Evolutionary conservation across 768 basidiomycete species (phyloP), one percentile per base, ranked within the genome.

Genomic region (Fomitopsis serialis): DNA sequence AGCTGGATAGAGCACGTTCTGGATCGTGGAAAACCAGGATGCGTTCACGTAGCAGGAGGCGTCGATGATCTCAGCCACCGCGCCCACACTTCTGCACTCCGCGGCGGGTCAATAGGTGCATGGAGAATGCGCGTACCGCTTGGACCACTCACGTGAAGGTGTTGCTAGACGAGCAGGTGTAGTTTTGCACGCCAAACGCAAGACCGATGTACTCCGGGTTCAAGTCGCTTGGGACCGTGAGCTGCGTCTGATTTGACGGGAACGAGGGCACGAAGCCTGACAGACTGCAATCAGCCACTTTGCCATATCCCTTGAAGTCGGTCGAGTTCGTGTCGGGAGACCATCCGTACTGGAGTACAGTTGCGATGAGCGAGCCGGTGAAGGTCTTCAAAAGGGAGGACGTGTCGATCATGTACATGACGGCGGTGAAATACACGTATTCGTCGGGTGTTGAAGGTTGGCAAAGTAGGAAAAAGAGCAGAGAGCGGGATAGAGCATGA

Each of bases 111-210:
- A 54, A 13, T 8, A 25, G 25, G 23, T 27, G 8, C 17, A 3
- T 42, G 37, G 17, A 12, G 25, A 32, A 4, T 25, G 8, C n/a
- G 34, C 34, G 9, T 15, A 15, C 15, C 17, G 21, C 42, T 13
- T 9, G 10, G 34, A 23, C 11, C 10, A 56, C 76, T 57, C 52
- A 81, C 80, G 71, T 71, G 60, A 70, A 82, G 47, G 54, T 63
- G 42, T 70, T 66, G 42, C 55, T 62, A 35, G 55, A 50, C 13
- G 60, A 61, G 60, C 81, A 82, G 24, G 78, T 81, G 63, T 81
- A 82, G 63, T 81, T 80, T 61, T 81, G 80, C 12, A 71, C 72
- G 24, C 79, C 76, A 47, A 78, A 62, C 13, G 69, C 78, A n/a
- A 79, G 61, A 9, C 69, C 72, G 46, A 81, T 71, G 62, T 68